These are phyloP conservation scores for Penicillium sp. DNA, from an alignment of 2,329 filamentous ascomycete species.

Conservation along the genomic window DNA sequence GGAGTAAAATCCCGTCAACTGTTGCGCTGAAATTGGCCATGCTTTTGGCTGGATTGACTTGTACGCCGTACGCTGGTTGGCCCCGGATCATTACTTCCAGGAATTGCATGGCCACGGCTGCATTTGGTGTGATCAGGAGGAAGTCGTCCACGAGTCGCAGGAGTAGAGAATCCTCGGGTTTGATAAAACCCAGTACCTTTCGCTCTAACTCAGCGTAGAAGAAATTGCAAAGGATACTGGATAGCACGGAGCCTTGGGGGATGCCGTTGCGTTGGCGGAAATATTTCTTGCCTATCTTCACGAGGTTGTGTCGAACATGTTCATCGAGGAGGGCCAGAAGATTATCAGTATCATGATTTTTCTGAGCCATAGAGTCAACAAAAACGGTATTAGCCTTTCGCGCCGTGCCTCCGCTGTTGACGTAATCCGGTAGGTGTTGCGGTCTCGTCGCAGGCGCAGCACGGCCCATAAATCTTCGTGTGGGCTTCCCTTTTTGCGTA, in stretches of 20 bases:
- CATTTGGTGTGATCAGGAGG: conserved; percentile 75
- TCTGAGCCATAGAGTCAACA: conserved; percentile 65
- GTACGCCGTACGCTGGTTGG: conserved; percentile 74
- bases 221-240: conserved; percentile 85
- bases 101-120: conserved; percentile 67
- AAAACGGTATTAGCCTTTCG: conserved; percentile 70
- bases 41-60: conserved; percentile 74
- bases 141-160: conserved; percentile 91
- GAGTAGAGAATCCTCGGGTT: conserved; percentile 62
- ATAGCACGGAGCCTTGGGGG: conserved; percentile 87
- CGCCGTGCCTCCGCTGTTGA: conserved; percentile 38
- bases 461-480: conserved; percentile 53
- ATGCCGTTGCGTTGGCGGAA: conserved; percentile 88
- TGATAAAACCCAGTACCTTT: conserved; percentile 66
- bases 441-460: conserved; percentile 50
- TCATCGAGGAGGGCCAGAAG: conserved; percentile 71
- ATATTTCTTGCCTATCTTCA: conserved; percentile 84
- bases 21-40: conserved; percentile 76
- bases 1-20: conserved; percentile 56
- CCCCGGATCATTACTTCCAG: conserved; percentile 77
- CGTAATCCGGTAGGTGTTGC: conserved; percentile 47
- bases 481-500: conserved; percentile 26
- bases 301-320: conserved; percentile 80
- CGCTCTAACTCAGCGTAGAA: conserved; percentile 89
- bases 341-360: conserved; percentile 55